A percentile compares a stretch with the other conserved stretches of the same genome.
phyloP scores from a whole-genome alignment of 441 rosid genomes.

The Corymbia calophylla region DNA sequence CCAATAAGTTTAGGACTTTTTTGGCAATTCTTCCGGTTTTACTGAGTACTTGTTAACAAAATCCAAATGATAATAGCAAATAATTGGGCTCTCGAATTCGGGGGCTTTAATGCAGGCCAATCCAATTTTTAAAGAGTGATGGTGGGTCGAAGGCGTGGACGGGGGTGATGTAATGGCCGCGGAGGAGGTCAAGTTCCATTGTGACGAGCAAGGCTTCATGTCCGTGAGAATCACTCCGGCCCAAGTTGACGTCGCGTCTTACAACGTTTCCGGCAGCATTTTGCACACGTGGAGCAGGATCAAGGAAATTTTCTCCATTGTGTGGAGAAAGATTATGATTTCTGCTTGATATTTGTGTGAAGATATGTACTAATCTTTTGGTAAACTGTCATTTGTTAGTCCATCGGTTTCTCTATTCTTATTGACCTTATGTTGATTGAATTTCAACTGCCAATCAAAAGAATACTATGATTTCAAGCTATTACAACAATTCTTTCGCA shows the following conservation, averaged over 20 bases:
- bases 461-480: background rate
- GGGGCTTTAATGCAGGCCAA: constrained; percentile 42
- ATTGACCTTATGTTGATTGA: background rate
- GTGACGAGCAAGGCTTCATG: constrained; percentile 84
- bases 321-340: background rate
- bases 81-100: no score
- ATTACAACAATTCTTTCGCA: background rate
- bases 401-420: background rate
- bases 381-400: background rate
- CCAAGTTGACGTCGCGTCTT: constrained; percentile 26
- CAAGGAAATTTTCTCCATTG: constrained; percentile 8
- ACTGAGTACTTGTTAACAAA: background rate
- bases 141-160: constrained; percentile 67
- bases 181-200: constrained; percentile 37
- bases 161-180: constrained; percentile 25
- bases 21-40: no score
- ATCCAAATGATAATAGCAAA: background rate
- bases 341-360: background rate
- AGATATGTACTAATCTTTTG: background rate
- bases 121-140: constrained; percentile 65
- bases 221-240: constrained; percentile 30
- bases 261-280: constrained; percentile 42
- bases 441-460: background rate
- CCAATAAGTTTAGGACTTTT: no score
- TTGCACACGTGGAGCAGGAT: constrained; percentile 35